Evolutionary conservation across 2,329 filamentous ascomycete genomes (phyloP), one percentile per base, ranked within the genome.

Genomic region (Aquanectria penicillioides): DNA sequence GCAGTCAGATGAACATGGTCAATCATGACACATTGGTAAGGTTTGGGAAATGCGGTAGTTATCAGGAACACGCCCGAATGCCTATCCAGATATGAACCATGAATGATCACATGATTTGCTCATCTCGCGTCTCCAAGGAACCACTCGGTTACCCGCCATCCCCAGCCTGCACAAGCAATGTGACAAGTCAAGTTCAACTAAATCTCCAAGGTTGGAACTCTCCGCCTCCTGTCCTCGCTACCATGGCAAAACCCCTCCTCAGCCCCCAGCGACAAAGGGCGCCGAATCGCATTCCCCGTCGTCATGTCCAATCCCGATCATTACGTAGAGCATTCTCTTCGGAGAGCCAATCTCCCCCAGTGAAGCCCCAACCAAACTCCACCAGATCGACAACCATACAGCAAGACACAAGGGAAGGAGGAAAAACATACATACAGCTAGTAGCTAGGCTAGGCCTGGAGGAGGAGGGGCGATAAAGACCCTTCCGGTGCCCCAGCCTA

Each of bases 21-120:
- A 41, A 31, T 47, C 37, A 40, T 23, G 31, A 56, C 51, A 37
- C 28, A 37, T 29, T 28, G 23, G 31, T 12, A 29, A 33, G 56
- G 53, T 36, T 23, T 28, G 40, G 31, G n/a, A n/a, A 46, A 48
- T 49, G 22, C n/a, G n/a, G n/a, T n/a, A n/a, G n/a, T n/a, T 49
- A 44, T 34, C 43, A 43, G 53, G 57, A 46, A 49, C 33, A 44
- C 58, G 54, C 31, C 38, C 49, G 53, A 68, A 60, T 61, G 62
- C 61, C 38, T 61, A 61, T 63, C 48, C 64, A 55, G 49, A 58
- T 47, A 58, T 57, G 57, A 57, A 57, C 50, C 59, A 62, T 55
- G 22, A 62, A 60, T 41, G 47, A 64, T 57, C 58, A 66, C 56
- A 60, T 62, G 62, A 59, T 62, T 59, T 49, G 18, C 47, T 34